A percentile compares a stretch with the other conserved stretches of the same genome.
Evolutionary conservation across 805 yeast genomes (phyloP).

Genomic region (Metschnikowia santaceciliae): DNA sequence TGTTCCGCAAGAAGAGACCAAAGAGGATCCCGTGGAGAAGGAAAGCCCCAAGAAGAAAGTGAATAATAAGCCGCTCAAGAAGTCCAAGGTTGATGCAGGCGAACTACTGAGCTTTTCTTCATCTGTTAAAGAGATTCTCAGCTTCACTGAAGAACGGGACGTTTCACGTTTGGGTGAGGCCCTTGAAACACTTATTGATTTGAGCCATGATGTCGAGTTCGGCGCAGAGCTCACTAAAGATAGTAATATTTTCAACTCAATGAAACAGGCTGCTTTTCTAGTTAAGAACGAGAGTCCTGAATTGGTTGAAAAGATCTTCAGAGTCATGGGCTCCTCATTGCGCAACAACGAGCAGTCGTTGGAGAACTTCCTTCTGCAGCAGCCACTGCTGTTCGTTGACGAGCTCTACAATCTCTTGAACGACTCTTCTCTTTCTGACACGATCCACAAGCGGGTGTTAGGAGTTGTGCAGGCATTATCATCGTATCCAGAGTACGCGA

Average conservation of each 20-base stretch:
- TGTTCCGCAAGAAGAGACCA: not conserved
- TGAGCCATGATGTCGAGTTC: conserved; percentile 62
- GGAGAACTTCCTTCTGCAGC: conserved; percentile 28
- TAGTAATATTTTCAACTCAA: conserved; percentile 26
- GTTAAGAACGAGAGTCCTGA: conserved; percentile 11
- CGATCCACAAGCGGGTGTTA: conserved; percentile 44
- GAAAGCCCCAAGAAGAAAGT: not conserved
- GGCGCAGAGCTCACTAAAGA: conserved; percentile 47
- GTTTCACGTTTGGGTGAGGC: conserved; percentile 21
- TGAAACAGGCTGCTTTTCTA: conserved; percentile 23
- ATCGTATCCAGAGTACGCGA: conserved; percentile 32
- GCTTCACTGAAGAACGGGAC: conserved; percentile 16
- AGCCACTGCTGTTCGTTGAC: conserved; percentile 17
- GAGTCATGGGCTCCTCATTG: conserved; percentile 62
- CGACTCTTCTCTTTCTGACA: conserved; percentile 18
- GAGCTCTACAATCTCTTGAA: conserved; percentile 21
- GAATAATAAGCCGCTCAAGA: not conserved
- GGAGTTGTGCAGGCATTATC: conserved; percentile 50
- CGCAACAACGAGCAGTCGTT: conserved; percentile 71
- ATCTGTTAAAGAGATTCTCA: conserved; percentile 12
- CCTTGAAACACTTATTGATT: conserved; percentile 49
- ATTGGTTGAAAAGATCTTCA: conserved; percentile 50
- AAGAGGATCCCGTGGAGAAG: conserved; percentile 4
- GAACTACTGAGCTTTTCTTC: conserved; percentile 17
- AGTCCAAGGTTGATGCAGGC: conserved; percentile 9